Base-by-base conservation (phyloP, 2,329 filamentous ascomycete genomes). In the Colletotrichum sp. region DNA sequence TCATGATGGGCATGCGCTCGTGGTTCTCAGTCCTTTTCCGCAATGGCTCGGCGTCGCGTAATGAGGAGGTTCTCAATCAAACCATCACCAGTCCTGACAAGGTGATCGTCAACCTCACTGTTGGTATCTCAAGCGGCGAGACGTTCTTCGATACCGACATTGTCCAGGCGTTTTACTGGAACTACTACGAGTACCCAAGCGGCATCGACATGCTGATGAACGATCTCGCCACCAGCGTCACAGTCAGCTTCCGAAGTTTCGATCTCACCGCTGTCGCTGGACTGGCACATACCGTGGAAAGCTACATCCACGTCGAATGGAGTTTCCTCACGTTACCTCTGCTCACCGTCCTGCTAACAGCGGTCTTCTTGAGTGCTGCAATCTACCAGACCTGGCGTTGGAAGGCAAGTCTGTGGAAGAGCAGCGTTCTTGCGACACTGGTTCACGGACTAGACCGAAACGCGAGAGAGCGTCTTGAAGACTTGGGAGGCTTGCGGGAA, bases 101-200 rank as follows among this genome's bases (percentile, higher is more conserved):
- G 66, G 79, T 84, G 6, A 81, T 80, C 12, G 82, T 83, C 44
- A 83, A 83, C 66, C 78, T 83, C 10, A 83, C 82, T 4, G 82
- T 83, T 6, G 83, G 82, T 24, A 83, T 84, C 34, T 81, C 82
- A 3, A 81, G 78, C 9, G 82, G 82, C 15, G 79, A 79, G 59
- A 84, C 81, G 6, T 83, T 83, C 72, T 83, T 83, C 77, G 82
- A 83, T 69, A 83, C 81, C 2, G 84, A 86, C 69, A 80, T 85
- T 63, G 83, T 85, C 16, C 84, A 84, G 30, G 83, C 83, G 4
- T 85, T 86, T 65, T 86, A 85, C 79, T 85, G 83, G 83, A 84
- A 84, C 75, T 85, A 85, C 79, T 85, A 85, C 78, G 79, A 85
- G 69, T 85, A 85, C 59, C 76, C 79, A 2, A 34, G 76, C 15